Conservation (phyloP, 768 basidiomycete species). For the Phanerochaete sordida region DNA sequence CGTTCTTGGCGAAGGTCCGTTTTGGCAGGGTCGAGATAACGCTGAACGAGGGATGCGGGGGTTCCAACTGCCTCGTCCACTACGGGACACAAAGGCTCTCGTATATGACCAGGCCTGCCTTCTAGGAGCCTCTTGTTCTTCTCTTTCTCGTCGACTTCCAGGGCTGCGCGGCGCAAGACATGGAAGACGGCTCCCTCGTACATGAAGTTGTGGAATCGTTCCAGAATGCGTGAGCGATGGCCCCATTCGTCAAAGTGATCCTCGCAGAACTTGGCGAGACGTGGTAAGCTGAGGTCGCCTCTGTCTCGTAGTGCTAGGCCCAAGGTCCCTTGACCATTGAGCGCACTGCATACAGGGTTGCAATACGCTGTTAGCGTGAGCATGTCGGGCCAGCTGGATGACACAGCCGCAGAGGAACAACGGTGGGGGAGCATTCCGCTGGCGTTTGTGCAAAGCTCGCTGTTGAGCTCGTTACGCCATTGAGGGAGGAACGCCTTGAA, state of each 20-base stretch:
- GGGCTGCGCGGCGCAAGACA: slow-evolving; percentile 21
- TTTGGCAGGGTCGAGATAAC: slow-evolving; percentile 11
- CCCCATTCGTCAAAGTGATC: slow-evolving; percentile 27
- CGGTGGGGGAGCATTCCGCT: slow-evolving; percentile 16
- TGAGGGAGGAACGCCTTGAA: slow-evolving; percentile 18
- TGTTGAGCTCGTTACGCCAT: slow-evolving; percentile 23
- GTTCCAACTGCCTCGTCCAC: slow-evolving; percentile 21
- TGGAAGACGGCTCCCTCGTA: slow-evolving; percentile 21
- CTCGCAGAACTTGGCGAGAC: slow-evolving; percentile 24
- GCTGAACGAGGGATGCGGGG: slow-evolving; percentile 17
- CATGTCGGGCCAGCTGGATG: slow-evolving; percentile 18
- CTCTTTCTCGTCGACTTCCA: slow-evolving; percentile 31
- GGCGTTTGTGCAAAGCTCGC: slow-evolving; percentile 25
- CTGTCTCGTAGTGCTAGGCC: slow-evolving; percentile 14
- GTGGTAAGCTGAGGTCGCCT: slow-evolving; percentile 20
- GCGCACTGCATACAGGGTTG: slow-evolving; percentile 19
- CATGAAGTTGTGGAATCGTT: slow-evolving; percentile 21
- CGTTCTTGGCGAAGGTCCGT: slow-evolving; percentile 9
- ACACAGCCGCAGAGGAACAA: slow-evolving; percentile 14
- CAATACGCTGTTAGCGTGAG: slow-evolving; percentile 21
- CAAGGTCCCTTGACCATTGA: slow-evolving; percentile 14
- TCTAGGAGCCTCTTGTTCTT: slow-evolving; percentile 17
- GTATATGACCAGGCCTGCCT: slow-evolving; percentile 17
- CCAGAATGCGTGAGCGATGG: slow-evolving; percentile 15
- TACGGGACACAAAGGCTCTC: slow-evolving; percentile 21